Conservation (phyloP, 495 filamentous ascomycete genomes). For the Letharia lupina region DNA sequence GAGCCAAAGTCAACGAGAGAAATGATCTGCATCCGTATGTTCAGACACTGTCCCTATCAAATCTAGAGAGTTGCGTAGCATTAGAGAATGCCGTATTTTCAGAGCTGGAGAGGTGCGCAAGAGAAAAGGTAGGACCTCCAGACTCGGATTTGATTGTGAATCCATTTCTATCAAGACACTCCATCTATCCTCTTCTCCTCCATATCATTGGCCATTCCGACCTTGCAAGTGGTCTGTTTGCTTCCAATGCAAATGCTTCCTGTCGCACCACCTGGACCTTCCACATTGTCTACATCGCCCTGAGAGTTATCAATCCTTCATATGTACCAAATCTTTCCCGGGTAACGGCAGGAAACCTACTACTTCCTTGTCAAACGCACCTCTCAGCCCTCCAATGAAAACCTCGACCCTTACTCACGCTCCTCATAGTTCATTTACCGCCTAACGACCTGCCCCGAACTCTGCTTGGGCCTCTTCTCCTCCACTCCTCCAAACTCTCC, state of each 20-base stretch:
- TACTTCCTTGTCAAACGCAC: background rate
- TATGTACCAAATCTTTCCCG: background rate
- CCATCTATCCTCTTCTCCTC: background rate
- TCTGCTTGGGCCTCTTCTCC: conserved; percentile 73
- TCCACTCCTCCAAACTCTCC: conserved; percentile 41
- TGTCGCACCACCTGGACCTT: background rate
- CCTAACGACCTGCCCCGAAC: conserved; percentile 65
- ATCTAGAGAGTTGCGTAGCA: conserved; percentile 66
- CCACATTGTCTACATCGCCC: background rate
- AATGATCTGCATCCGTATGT: conserved; percentile 58
- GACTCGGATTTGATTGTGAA: conserved; percentile 12
- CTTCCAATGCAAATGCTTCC: background rate
- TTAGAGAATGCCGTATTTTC: conserved; percentile 72
- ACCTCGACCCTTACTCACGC: conserved; percentile 5
- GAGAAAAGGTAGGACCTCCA: conserved; percentile 61
- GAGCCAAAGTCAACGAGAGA: conserved; percentile 9
- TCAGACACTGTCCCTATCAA: conserved; percentile 59
- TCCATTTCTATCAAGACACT: background rate
- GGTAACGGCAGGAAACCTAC: background rate
- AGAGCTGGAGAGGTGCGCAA: conserved; percentile 59
- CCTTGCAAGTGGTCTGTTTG: background rate
- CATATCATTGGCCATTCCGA: background rate
- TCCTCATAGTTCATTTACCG: conserved; percentile 68
- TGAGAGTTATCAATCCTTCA: background rate
- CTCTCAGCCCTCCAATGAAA: background rate